Evolutionary conservation across 805 yeast species (phyloP).

Genomic region (Candida adriatica): DNA sequence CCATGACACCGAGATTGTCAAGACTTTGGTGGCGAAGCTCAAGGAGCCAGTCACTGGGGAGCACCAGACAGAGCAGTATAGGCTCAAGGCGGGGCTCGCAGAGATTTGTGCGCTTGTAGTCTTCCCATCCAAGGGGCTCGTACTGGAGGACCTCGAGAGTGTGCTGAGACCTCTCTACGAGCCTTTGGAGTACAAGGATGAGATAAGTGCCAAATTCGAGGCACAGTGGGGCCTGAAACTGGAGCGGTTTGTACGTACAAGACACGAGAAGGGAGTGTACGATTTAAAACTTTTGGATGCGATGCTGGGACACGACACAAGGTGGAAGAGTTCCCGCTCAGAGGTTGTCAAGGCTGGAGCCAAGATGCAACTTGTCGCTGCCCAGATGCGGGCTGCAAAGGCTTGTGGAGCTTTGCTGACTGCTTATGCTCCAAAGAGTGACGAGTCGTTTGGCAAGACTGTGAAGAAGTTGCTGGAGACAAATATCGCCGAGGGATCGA

Average conservation of each 20-base stretch:
- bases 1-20: slow-evolving; percentile 33
- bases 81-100: slow-evolving; percentile 58
- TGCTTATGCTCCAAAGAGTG: slow-evolving; percentile 45
- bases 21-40: slow-evolving; percentile 28
- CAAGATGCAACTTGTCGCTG: slow-evolving; percentile 53
- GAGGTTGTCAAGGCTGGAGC: slow-evolving; percentile 53
- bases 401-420: slow-evolving; percentile 76
- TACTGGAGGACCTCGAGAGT: too few species aligned
- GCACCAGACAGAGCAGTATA: slow-evolving; percentile 29
- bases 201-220: too few species aligned
- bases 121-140: slow-evolving; percentile 51
- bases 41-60: slow-evolving; percentile 11
- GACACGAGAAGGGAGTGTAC: too few species aligned
- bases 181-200: too few species aligned
- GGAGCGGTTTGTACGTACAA: too few species aligned
- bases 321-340: slow-evolving; percentile 43
- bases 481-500: slow-evolving; percentile 45
- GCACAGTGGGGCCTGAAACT: too few species aligned
- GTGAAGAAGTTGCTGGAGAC: slow-evolving; percentile 45
- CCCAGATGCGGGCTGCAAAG: slow-evolving; percentile 65
- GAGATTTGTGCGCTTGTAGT: slow-evolving; percentile 70
- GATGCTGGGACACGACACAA: slow-evolving; percentile 37
- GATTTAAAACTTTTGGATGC: slow-evolving; percentile 58
- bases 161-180: slow-evolving; percentile 32
- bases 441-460: slow-evolving; percentile 29